Evolutionary conservation across 495 filamentous ascomycete genomes (phyloP).

Genomic region (Hypoxylon fragiforme): DNA sequence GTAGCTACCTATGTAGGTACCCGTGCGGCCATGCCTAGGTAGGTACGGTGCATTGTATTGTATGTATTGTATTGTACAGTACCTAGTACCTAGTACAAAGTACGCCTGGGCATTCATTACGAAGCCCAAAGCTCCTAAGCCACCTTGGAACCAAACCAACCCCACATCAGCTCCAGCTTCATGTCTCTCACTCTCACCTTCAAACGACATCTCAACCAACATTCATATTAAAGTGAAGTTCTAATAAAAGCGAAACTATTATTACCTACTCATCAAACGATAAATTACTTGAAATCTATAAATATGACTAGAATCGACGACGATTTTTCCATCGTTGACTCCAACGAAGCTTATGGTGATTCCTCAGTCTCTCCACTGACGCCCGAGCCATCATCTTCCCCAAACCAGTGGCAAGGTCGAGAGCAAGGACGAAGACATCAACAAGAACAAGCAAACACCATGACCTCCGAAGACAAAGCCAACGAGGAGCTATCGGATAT

Average conservation of each 20-base stretch:
- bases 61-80: no score
- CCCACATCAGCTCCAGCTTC: no score
- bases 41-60: no score
- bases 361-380: background rate
- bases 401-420: background rate
- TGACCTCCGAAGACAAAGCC: background rate
- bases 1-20: no score
- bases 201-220: background rate
- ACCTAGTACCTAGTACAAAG: no score
- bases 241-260: background rate
- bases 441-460: no score
- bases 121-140: no score
- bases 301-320: conserved; percentile 15
- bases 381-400: background rate
- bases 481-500: background rate
- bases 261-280: background rate
- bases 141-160: no score
- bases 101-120: no score
- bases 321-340: conserved; percentile 7
- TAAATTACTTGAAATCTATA: background rate
- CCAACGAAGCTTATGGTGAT: background rate
- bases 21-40: no score
- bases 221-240: no score
- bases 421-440: background rate
- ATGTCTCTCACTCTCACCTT: no score